These are phyloP conservation scores for Trichosporon sp. DNA, from an alignment of 1,284 basidiomycete genomes.

Conservation along the genomic window DNA sequence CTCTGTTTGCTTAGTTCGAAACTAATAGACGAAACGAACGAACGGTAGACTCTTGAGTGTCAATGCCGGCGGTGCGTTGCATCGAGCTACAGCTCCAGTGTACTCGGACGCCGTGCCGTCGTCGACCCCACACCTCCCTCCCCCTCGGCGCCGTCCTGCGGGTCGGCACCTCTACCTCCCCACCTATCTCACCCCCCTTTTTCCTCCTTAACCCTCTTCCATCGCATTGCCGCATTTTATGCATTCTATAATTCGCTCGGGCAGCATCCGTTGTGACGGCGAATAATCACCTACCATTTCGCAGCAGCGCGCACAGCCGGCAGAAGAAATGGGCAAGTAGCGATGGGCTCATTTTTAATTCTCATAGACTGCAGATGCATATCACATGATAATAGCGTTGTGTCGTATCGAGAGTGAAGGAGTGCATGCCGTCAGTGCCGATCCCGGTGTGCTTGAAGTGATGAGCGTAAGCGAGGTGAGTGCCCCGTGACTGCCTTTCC, in stretches of 20 bases:
- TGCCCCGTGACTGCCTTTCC: no score
- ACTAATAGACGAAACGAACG: neutral
- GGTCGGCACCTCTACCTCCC: neutral
- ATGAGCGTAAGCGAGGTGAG: neutral
- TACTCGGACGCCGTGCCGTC: neutral
- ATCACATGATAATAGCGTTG: neutral
- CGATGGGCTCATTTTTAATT: neutral
- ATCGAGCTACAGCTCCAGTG: neutral
- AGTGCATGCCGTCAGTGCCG: neutral
- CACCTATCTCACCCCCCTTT: neutral
- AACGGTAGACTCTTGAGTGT: neutral
- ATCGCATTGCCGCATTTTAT: conserved; percentile 3
- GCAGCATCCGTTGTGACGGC: neutral
- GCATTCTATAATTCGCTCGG: neutral
- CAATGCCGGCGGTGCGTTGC: neutral
- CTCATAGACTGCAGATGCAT: neutral
- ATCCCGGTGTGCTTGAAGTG: neutral
- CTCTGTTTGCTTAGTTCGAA: neutral
- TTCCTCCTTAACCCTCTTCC: neutral
- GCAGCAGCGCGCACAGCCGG: no score
- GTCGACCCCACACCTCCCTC: neutral
- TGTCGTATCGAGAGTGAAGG: neutral
- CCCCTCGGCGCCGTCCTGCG: neutral
- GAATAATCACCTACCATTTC: neutral
- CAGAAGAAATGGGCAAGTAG: neutral